Evolutionary conservation across 2,329 filamentous ascomycete species (phyloP).

Genomic region (Ascochyta pisi): DNA sequence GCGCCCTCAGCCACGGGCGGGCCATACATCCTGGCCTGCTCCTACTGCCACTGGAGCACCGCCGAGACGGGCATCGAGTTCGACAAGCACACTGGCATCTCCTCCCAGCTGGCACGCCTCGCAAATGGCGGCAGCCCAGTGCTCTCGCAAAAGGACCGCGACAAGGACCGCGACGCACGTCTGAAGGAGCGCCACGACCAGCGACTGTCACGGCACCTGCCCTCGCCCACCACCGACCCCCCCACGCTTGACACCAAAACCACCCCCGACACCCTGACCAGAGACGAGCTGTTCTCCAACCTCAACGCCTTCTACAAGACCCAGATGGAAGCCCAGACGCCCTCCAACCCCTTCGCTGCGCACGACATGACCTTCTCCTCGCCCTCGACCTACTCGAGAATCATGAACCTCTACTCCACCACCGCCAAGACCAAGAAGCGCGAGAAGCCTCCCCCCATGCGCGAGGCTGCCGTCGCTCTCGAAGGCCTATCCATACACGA

Average conservation of each 20-base stretch:
- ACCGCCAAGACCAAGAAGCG: constrained; percentile 62
- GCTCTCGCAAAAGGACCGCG: constrained; percentile 50
- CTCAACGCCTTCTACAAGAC: constrained; percentile 82
- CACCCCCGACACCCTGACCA: constrained; percentile 48
- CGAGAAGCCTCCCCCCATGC: constrained; percentile 75
- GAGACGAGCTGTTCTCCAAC: constrained; percentile 75
- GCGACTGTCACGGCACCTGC: constrained; percentile 22
- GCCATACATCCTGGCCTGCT: constrained; percentile 82
- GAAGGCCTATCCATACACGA: constrained; percentile 75
- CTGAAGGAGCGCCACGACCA: constrained; percentile 39
- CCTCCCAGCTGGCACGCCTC: constrained; percentile 76
- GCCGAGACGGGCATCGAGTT: constrained; percentile 89
- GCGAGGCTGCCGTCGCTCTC: constrained; percentile 72
- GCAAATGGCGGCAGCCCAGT: constrained; percentile 57
- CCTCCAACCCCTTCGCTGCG: constrained; percentile 56
- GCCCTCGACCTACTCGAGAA: constrained; percentile 80
- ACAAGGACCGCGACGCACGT: constrained; percentile 48
- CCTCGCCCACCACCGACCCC: constrained; percentile 13
- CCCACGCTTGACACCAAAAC: constrained; percentile 27
- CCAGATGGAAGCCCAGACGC: constrained; percentile 67
- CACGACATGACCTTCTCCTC: constrained; percentile 68
- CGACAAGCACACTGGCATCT: constrained; percentile 86
- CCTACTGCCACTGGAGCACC: constrained; percentile 92
- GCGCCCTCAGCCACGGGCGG: constrained; percentile 48
- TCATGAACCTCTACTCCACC: constrained; percentile 86